These are phyloP conservation scores for Penicillium tannophilum DNA, from an alignment of 495 filamentous ascomycete species.

Conservation along the genomic window DNA sequence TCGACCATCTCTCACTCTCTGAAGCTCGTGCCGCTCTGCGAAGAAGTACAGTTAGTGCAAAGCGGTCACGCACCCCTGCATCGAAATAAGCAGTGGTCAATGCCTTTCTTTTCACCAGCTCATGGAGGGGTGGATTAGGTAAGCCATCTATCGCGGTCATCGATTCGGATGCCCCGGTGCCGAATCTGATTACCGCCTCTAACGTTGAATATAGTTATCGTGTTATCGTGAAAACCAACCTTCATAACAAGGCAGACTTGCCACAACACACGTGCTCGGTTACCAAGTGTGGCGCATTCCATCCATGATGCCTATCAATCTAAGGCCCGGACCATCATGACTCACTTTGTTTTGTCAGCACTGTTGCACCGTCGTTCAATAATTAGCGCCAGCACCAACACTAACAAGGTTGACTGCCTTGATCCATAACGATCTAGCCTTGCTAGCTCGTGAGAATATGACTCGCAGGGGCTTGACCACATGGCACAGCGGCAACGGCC, in stretches of 20 bases:
- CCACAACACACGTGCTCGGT: neutral
- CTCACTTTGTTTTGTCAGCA: neutral
- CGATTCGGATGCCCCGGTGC: neutral
- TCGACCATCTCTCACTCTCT: neutral
- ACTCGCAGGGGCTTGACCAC: neutral
- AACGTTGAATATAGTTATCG: neutral
- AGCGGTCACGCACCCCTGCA: neutral
- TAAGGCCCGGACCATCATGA: neutral
- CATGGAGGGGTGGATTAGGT: constrained; percentile 7
- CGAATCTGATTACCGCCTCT: neutral
- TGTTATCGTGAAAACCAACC: neutral
- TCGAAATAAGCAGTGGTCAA: constrained; percentile 4
- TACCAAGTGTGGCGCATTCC: neutral
- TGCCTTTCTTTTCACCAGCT: constrained; percentile 1
- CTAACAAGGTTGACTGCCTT: neutral
- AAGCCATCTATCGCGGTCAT: neutral
- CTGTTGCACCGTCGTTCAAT: neutral
- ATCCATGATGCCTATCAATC: neutral
- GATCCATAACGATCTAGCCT: neutral
- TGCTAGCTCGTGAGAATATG: neutral
- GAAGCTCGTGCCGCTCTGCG: neutral
- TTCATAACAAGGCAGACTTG: no score
- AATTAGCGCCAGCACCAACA: neutral
- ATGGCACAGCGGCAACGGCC: neutral
- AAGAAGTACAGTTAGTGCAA: neutral